Percentiles rank a stretch among this genome's conserved stretches.
Evolutionary conservation across 2,329 filamentous ascomycete species (phyloP).

Genomic region (Ceratocystis variospora): DNA sequence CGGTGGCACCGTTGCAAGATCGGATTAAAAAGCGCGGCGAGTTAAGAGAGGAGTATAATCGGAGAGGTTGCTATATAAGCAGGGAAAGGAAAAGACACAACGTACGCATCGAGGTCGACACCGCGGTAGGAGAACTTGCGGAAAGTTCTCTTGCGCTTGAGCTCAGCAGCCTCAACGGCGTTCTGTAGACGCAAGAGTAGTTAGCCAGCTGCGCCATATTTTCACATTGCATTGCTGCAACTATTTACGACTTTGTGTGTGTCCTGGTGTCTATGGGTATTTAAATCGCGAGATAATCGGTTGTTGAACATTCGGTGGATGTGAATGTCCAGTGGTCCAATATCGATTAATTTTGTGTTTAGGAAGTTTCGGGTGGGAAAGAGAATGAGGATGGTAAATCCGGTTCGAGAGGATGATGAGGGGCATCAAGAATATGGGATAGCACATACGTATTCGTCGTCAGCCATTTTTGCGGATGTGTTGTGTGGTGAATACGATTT

Average conservation of each 20-base stretch:
- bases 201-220: conserved; percentile 12
- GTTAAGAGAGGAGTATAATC: conserved; percentile 47
- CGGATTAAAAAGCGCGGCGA: conserved; percentile 1
- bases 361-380: neutral
- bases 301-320: conserved; percentile 19
- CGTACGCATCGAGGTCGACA: conserved; percentile 98
- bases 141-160: conserved; percentile 99
- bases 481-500: conserved; percentile 21
- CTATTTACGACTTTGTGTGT: neutral
- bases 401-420: neutral
- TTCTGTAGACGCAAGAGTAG: conserved; percentile 43
- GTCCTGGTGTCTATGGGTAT: neutral
- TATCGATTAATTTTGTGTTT: neutral
- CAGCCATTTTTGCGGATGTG: conserved; percentile 58
- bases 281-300: conserved; percentile 10
- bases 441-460: conserved; percentile 69
- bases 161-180: conserved; percentile 94
- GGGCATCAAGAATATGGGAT: conserved; percentile 16
- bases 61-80: neutral
- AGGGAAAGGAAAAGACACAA: conserved; percentile 22
- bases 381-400: neutral
- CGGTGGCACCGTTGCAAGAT: neutral
- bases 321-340: conserved; percentile 23
- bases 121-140: conserved; percentile 99
- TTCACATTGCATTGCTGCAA: conserved; percentile 1